Evolutionary conservation across 208 protist species (phyloP).

Genomic region (Trypanosoma vivax): DNA sequence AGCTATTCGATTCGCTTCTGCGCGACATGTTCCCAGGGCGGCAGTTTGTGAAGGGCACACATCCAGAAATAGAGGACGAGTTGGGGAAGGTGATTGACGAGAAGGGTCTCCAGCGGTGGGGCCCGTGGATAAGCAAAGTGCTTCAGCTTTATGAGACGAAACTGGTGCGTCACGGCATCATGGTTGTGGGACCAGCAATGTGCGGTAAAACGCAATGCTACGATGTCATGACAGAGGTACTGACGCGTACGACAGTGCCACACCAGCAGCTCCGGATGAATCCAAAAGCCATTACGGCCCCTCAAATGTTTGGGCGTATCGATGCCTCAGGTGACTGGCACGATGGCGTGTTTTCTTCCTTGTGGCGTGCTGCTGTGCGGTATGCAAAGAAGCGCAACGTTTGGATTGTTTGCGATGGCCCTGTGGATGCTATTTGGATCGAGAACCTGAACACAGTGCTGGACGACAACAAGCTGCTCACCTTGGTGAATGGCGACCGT

Average conservation of each 20-base stretch:
- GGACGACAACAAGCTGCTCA: conserved; percentile 99
- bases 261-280: conserved; percentile 94
- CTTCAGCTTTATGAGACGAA: conserved; percentile 95
- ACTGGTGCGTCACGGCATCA: conserved; percentile 93
- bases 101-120: conserved; percentile 82
- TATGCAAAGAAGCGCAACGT: conserved; percentile 89
- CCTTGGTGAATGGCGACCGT: conserved; percentile 96
- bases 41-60: conserved; percentile 87
- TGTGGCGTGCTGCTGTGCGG: conserved; percentile 87
- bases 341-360: conserved; percentile 92
- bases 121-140: conserved; percentile 88
- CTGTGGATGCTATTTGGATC: conserved; percentile 99
- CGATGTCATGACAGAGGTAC: conserved; percentile 84
- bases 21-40: conserved; percentile 91
- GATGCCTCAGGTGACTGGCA: conserved; percentile 94
- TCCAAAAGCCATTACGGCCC: conserved; percentile 93
- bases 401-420: conserved; percentile 96
- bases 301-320: conserved; percentile 95
- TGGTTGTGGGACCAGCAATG: conserved; percentile 92
- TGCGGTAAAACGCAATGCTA: conserved; percentile 94
- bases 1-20: conserved; percentile 95
- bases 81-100: conserved; percentile 82
- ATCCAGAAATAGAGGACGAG: conserved; percentile 89
- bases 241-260: conserved; percentile 77
- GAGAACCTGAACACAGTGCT: conserved; percentile 99